Evolutionary conservation across 164 flowering plant genomes (phyloP).

Genomic region (Chimonanthus salicifolius): DNA sequence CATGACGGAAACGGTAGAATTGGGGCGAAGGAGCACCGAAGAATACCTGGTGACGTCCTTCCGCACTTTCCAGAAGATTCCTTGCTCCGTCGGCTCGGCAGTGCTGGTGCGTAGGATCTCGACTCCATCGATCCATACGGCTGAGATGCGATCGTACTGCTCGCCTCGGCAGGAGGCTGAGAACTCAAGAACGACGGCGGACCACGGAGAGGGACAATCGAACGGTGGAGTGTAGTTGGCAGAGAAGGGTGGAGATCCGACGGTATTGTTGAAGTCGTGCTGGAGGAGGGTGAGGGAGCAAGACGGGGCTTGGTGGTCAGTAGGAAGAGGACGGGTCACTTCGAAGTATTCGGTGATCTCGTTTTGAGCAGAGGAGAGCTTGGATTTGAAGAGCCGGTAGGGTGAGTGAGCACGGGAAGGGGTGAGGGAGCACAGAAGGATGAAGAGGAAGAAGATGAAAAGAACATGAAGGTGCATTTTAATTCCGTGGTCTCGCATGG

Average conservation of each 20-base stretch:
- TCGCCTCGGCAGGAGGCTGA: slow-evolving; percentile 43
- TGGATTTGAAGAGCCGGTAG: slow-evolving; percentile 22
- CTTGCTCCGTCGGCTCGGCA: slow-evolving; percentile 63
- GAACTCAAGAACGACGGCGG: slow-evolving; percentile 46
- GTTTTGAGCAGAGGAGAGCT: slow-evolving; percentile 2
- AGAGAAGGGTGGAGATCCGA: slow-evolving; percentile 45
- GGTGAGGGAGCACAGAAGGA: slow-evolving; percentile 4
- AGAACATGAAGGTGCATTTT: background rate
- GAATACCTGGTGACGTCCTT: slow-evolving; percentile 76
- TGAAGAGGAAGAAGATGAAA: background rate
- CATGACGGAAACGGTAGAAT: slow-evolving; percentile 57
- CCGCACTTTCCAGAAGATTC: slow-evolving; percentile 66
- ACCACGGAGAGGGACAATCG: slow-evolving; percentile 54
- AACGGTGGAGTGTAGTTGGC: slow-evolving; percentile 50
- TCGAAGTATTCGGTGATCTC: slow-evolving; percentile 33
- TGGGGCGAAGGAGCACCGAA: slow-evolving; percentile 36
- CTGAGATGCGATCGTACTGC: slow-evolving; percentile 82
- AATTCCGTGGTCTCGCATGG: background rate
- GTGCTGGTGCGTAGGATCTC: slow-evolving; percentile 92
- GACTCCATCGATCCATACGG: slow-evolving; percentile 70
- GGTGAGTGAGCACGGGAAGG: slow-evolving; percentile 16
- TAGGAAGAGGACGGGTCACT: slow-evolving; percentile 41
- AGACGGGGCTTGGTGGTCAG: slow-evolving; percentile 33
- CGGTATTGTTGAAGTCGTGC: slow-evolving; percentile 65
- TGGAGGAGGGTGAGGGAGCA: slow-evolving; percentile 43